Base-by-base conservation (phyloP, 2,329 filamentous ascomycete species). In the Monosporascus sp. region DNA sequence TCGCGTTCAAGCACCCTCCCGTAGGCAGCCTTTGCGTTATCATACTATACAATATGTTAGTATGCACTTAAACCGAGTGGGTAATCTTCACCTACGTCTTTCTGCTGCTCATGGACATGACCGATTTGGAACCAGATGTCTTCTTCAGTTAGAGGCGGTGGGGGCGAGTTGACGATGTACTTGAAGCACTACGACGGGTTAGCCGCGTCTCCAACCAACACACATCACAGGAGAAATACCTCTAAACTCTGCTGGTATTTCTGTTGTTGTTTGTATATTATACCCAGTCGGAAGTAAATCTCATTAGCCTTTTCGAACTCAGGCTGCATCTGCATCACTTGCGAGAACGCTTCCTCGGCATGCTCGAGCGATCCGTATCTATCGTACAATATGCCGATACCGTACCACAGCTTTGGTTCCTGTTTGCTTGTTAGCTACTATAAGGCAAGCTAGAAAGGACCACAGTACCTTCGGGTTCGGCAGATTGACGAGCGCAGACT, bases 91-190 rank as follows among this genome's bases (percentile, higher is more conserved):
- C 91, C 75, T 79, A 96, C 92, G 66, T 99, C 94, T 79, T 97
- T 97, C 72, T 97, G 93, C 67, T 97, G 94, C 69, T 99, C 94
- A 66, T 99, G 92, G 49, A 99, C 94, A 70, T 99, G 94, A 26
- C 94, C 94, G 67, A 99, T 97, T 72, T 99, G 94, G 77, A 99
- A 99, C 93, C 93, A 97, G 56, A 99, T 99, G 64, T 99, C 94
- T 71, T 97, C 93, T 70, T 97, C 92, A 0, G 92, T 97, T 63
- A 99, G 73, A 2, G 94, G 94, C 4, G 90, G 86, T 3, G 94
- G 94, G 27, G 94, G 93, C 51, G 96, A 92, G 61, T 84, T 88
- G 58, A 97, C 92, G 62, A 99, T 99, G 69, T 96, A 97, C 73
- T 94, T 94, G 77, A 99, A 99, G 77, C 94, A 97, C 90, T 97